Evolutionary conservation across 805 yeast species (phyloP), one percentile per base, ranked within the genome.

Genomic region (Candida coquimbonensis): DNA sequence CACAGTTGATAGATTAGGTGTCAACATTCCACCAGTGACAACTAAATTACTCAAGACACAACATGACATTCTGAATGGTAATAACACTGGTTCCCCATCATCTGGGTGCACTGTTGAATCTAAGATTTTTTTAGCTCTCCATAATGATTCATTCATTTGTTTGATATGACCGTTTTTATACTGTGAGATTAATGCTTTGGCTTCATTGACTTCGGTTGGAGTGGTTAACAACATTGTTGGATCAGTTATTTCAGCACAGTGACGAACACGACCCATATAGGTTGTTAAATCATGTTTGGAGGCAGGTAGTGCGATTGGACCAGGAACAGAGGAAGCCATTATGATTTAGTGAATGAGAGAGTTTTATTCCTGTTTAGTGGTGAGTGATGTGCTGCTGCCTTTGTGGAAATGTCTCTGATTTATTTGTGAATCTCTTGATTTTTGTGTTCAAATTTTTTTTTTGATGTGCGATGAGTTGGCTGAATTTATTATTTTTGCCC

Each of bases 61-160:
- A 31, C 91, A 83, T 24, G 96, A 88, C 99, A 93, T 93, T 67
- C 99, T 78, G 68, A 93, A 93, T 3, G 99, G 99, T 45, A 93
- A 70, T 27, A 87, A 62, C 12, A 93, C 96, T 1, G 95, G 85
- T 57, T 88, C 93, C 1, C 97, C 96, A 7, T 95, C 91, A 62
- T 93, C 99, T 42, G 99, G 99, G 65, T 93, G 99, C 37, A 89
- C 78, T 1, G 96, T 83, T 2, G 96, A 88, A 65, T 93, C 98
- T 56, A 93, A 73, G 31, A 87, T 72, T 62, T 79, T 79, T 67
- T 91, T 91, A 9, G 96, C 93, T 38, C 75, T 69, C 99, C 99
- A 93, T 47, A 91, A 72, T 45, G 81, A 85, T 1, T 93, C 87
- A 2, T 85, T 80, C 77, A 91, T 81, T 16, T 70, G 65, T 11